Base-by-base conservation (phyloP, 441 rosid species). In the Adansonia grandidieri region DNA sequence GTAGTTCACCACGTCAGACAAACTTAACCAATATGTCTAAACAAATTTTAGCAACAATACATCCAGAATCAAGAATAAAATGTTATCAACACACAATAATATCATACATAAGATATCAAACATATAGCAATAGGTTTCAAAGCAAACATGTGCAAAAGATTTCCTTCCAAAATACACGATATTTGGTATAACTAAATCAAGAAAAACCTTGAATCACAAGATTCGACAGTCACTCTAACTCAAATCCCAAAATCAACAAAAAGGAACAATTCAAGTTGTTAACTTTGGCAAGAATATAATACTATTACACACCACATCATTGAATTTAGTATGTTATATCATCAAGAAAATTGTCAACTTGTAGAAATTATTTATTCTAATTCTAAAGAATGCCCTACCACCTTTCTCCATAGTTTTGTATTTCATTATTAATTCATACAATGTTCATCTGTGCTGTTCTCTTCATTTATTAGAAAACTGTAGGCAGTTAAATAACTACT, bases 221-320 rank as follows among this genome's bases (percentile, higher is more conserved):
- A 17, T 50, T 74, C 53, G 1, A 24, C 48, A 74, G 5, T 48
- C 15, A 28, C 4, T 47, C 44, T 45, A 67, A 19, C 60, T 2
- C 57, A 61, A n/a, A 60, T n/a, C n/a, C n/a, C 47, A 10, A 48
- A 58, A 56, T 20, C 32, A 73, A 40, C 45, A 63, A 47, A 48
- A 70, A 70, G 3, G 13, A 60, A 40, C 7, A 1, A 14, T 32
- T 28, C 47, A 9, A 62, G 8, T 32, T 22, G 48, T 63, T 75
- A 28, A 17, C 22, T 75, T 62, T 75, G 47, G 60, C 71, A 75
- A 75, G 57, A 75, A 44, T 48, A 24, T 9, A 62, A 14, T 19
- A 14, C 11, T 53, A 8, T 14, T 24, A 13, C 2, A 0, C 42
- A 15, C 42, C 2, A 15, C 6, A 53, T 1, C 62, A 53, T 15